These are phyloP conservation scores for Fraxinus anomala DNA, from an alignment of 257 asterid species.

Conservation along the genomic window DNA sequence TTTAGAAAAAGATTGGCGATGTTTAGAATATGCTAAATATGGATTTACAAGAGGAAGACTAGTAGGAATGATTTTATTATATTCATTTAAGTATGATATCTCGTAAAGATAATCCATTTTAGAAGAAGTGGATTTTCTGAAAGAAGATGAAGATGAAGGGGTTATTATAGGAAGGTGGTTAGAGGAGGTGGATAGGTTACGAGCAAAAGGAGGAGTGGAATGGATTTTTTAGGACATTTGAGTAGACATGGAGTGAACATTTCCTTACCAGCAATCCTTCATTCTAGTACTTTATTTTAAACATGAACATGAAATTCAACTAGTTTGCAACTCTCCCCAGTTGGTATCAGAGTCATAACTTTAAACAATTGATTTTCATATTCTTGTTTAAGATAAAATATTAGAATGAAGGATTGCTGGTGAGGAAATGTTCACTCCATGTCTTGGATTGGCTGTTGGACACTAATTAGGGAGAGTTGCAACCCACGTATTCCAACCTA, in stretches of 20 bases:
- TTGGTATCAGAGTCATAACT: no score
- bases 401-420: background rate
- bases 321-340: no score
- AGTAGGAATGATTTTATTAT: background rate
- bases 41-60: background rate
- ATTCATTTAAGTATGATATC: no score
- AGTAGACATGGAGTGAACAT: background rate
- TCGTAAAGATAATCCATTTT: background rate
- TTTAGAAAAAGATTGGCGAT: background rate
- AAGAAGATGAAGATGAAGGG: background rate
- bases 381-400: no score
- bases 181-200: background rate
- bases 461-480: background rate
- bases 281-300: no score
- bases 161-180: no score
- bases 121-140: background rate
- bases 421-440: background rate
- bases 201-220: background rate
- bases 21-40: no score
- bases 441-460: no score
- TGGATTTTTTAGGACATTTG: no score
- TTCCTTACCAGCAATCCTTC: background rate
- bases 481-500: background rate
- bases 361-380: no score
- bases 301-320: no score